Percentiles rank a stretch among this genome's conserved stretches.
Evolutionary conservation across 768 basidiomycete species (phyloP).

Genomic region (Boletellus emodensis): DNA sequence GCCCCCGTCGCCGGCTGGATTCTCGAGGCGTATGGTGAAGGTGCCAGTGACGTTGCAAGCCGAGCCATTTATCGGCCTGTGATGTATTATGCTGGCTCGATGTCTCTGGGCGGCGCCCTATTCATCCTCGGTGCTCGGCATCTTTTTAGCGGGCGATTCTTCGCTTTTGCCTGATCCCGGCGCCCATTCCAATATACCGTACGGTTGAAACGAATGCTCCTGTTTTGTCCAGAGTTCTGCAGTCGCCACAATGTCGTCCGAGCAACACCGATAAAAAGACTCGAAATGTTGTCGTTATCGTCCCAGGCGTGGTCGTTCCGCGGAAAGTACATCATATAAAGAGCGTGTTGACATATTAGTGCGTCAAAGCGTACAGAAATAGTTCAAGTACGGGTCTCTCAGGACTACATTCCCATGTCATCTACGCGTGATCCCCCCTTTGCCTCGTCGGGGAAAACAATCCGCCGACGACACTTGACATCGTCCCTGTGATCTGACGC

Average conservation of each 20-base stretch:
- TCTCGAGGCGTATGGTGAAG: conserved; percentile 25
- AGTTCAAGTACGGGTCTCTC: background rate
- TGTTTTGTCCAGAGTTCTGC: background rate
- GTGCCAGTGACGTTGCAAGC: conserved; percentile 6
- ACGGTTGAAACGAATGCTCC: background rate
- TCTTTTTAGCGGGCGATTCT: conserved; percentile 6
- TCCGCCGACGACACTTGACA: conserved; percentile 79
- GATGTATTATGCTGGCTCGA: conserved; percentile 29
- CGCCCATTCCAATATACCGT: background rate
- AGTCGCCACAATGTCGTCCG: background rate
- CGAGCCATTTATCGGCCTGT: conserved; percentile 26
- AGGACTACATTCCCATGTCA: background rate
- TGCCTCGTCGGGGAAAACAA: conserved; percentile 48
- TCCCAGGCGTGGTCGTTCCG: background rate
- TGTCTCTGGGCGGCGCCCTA: conserved; percentile 23
- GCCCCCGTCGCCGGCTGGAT: conserved; percentile 30
- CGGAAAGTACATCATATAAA: background rate
- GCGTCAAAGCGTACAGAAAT: background rate
- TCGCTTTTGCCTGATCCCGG: conserved; percentile 11
- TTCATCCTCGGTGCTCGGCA: conserved; percentile 15
- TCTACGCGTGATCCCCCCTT: conserved; percentile 26
- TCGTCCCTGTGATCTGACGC: conserved; percentile 72
- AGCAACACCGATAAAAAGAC: background rate
- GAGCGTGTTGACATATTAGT: background rate
- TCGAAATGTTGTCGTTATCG: background rate